Percentiles rank a stretch among this genome's conserved stretches.
Conservation (phyloP, 306 rosid genomes). For the Castanopsis chinensis region DNA sequence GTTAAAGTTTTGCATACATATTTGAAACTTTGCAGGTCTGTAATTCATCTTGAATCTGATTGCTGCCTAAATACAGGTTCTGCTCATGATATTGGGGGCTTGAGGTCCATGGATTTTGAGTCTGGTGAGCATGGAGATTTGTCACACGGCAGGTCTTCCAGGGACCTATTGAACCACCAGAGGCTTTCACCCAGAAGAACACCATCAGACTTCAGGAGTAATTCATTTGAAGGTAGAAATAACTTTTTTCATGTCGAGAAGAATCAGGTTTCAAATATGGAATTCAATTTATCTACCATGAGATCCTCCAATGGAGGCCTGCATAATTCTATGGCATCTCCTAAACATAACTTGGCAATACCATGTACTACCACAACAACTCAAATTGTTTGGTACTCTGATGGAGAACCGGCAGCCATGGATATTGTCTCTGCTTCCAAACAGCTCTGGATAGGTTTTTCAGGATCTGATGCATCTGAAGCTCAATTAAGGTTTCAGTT, state of each 20-base stretch:
- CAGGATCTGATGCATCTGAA: slow-evolving; percentile 67
- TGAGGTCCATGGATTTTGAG: slow-evolving; percentile 57
- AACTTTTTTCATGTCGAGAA: slow-evolving; percentile 47
- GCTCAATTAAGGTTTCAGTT: slow-evolving; percentile 74
- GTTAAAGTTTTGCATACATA: slow-evolving; percentile 39
- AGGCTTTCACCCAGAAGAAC: slow-evolving; percentile 63
- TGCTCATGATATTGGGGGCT: slow-evolving; percentile 48
- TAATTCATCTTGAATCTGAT: slow-evolving; percentile 40
- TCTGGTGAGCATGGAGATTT: slow-evolving; percentile 51
- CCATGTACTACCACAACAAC: slow-evolving; percentile 41
- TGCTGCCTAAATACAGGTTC: slow-evolving; percentile 37
- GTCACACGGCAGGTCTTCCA: slow-evolving; percentile 47
- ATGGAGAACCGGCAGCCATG: slow-evolving; percentile 86
- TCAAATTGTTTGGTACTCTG: slow-evolving; percentile 68
- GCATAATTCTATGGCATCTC: slow-evolving; percentile 53
- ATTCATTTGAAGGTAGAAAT: slow-evolving; percentile 66
- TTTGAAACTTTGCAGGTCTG: slow-evolving; percentile 34
- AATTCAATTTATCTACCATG: slow-evolving; percentile 50
- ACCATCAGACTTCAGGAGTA: slow-evolving; percentile 49
- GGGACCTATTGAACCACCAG: slow-evolving; percentile 57
- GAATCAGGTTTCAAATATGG: slow-evolving; percentile 50
- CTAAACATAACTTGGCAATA: slow-evolving; percentile 51
- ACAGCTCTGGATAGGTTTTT: slow-evolving; percentile 83
- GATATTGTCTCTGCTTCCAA: slow-evolving; percentile 84
- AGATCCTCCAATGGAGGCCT: slow-evolving; percentile 65